These are phyloP conservation scores for Abrus pulchellus DNA, from an alignment of 306 rosid species.

Conservation along the genomic window DNA sequence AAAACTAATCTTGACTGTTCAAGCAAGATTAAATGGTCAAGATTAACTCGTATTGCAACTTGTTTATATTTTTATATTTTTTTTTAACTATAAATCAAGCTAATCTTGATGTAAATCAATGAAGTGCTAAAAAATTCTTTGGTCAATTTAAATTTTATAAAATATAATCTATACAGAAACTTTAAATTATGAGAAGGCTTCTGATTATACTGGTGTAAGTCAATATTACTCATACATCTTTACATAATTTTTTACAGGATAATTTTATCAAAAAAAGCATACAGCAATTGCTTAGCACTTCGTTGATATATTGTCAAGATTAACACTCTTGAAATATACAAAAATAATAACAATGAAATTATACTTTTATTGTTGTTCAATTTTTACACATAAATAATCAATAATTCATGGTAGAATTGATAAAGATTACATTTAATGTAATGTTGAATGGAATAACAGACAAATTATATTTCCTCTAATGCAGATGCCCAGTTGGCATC, in stretches of 20 bases:
- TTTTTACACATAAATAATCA: no score
- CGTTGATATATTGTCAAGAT: not conserved
- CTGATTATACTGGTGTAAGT: not conserved
- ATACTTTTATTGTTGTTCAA: not conserved
- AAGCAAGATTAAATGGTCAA: conserved; percentile 1
- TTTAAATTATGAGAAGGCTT: not conserved
- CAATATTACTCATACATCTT: not conserved
- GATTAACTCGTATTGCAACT: not conserved
- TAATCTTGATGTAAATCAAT: not conserved
- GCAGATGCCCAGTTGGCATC: conserved; percentile 34
- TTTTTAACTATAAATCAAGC: not conserved
- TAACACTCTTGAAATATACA: not conserved
- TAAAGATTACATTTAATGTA: not conserved
- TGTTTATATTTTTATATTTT: not conserved
- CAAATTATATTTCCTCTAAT: not conserved
- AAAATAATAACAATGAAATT: not conserved
- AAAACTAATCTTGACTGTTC: not conserved
- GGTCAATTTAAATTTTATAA: not conserved
- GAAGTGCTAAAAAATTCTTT: not conserved
- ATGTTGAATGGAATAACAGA: not conserved
- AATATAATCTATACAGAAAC: not conserved
- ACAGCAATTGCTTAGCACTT: not conserved
- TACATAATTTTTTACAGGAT: not conserved
- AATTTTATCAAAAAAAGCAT: not conserved
- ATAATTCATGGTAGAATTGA: not conserved